phyloP scores from a whole-genome alignment of 768 basidiomycete genomes.

The Favolaschia claudopus region DNA sequence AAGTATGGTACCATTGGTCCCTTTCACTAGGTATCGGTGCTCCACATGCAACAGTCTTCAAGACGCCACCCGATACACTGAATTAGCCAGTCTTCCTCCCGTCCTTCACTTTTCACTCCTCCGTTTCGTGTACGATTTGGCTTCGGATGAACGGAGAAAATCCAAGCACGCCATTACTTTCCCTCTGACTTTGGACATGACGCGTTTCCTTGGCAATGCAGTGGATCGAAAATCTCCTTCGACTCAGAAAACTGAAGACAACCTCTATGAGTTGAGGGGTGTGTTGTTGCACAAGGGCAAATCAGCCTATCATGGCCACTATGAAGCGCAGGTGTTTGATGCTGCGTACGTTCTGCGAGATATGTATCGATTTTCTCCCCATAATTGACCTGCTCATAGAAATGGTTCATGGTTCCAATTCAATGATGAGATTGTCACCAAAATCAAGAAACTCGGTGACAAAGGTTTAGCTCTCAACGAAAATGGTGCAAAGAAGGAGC shows the following conservation, averaged over 20 bases:
- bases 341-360: conserved; percentile 54
- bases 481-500: conserved; percentile 37
- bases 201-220: conserved; percentile 57
- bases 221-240: conserved; percentile 26
- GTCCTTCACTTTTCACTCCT: conserved; percentile 91
- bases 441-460: conserved; percentile 62
- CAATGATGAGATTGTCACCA: conserved; percentile 87
- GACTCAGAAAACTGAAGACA: conserved; percentile 24
- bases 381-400: conserved; percentile 50
- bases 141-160: conserved; percentile 85
- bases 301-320: conserved; percentile 93
- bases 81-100: conserved; percentile 78
- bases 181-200: conserved; percentile 79
- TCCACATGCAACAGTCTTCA: conserved; percentile 74
- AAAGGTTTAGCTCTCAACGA: conserved; percentile 39
- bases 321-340: conserved; percentile 87
- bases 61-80: conserved; percentile 81
- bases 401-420: conserved; percentile 86
- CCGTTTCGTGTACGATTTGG: conserved; percentile 89
- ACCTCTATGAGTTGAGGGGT: conserved; percentile 83
- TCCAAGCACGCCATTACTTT: conserved; percentile 84
- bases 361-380: not conserved
- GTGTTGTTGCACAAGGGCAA: conserved; percentile 88
- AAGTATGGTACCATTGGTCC: not conserved
- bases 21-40: conserved; percentile 74